Base-by-base conservation (phyloP, 768 basidiomycete genomes). In the Leccinum pellstonianum region DNA sequence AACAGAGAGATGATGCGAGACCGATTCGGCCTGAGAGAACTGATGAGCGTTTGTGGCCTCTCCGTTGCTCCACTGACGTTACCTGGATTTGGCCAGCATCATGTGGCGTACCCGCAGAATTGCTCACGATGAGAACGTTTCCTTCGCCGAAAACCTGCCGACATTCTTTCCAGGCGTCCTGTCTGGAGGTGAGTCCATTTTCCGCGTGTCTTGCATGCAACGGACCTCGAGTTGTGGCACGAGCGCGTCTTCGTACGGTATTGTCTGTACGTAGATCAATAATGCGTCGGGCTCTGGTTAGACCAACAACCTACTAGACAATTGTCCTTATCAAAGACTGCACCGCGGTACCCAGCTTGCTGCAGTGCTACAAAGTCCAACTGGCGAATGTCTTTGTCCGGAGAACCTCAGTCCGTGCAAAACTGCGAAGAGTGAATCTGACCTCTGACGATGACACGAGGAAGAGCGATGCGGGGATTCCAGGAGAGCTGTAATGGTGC, bases 311-410 rank as follows among this genome's bases (percentile, higher is more conserved):
- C 29, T 63, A 93, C 96, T 64, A 98, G 76, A 69, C 96, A 98
- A 67, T 99, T 98, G 70, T 99, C 96, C 76, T 98, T 98, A 81
- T 98, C 96, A 65, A 98, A 90, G 1, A 99, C 86, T 3, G 89
- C 91, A n/a, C 91, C 94, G 50, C 86, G 83, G 70, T 93, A 95
- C 5, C 95, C 94, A 8, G 86, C 84, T 58, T 79, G 78, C 58
- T 82, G 82, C 41, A 98, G 78, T 38, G 85, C 85, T 9, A 65
- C 65, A 79, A 93, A 94, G 73, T 95, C 85, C 67, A 95, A 80
- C 64, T 88, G 81, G 79, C 91, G 90, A 66, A 95, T 92, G 70
- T 92, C 92, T 91, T 61, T 80, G 70, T 9, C 86, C 87, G 77
- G 63, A 61, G 50, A 52, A 58, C 47, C 60, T 68, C 41, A 21